These are phyloP conservation scores for Striga hermonthica DNA, from an alignment of 305 asterid species.

Conservation along the genomic window DNA sequence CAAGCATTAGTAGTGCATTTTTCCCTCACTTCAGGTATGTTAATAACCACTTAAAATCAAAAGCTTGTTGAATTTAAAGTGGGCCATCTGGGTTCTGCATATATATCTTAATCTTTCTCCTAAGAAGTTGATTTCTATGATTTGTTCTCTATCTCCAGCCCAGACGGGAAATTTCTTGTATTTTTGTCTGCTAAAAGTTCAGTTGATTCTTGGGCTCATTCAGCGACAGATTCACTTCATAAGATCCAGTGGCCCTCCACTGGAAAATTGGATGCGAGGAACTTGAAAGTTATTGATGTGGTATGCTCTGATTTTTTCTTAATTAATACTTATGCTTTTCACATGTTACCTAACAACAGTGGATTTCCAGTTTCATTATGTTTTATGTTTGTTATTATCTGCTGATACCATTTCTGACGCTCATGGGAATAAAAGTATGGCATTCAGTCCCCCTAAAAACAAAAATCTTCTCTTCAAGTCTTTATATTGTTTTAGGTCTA, in stretches of 20 bases:
- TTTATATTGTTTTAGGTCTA: no score
- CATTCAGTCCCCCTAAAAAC: no score
- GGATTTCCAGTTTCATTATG: no score
- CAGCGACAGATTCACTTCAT: conserved; percentile 82
- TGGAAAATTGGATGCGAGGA: conserved; percentile 42
- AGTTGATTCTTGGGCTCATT: conserved; percentile 94
- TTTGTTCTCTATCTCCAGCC: conserved; percentile 49
- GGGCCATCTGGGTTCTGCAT: neutral
- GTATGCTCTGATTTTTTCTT: conserved; percentile 38
- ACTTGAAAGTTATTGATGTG: conserved; percentile 59
- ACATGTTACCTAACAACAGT: neutral
- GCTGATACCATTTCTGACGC: no score
- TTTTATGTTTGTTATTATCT: no score
- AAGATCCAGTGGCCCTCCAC: conserved; percentile 73
- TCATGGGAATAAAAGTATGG: no score
- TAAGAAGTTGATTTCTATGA: neutral
- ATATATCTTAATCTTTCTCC: neutral
- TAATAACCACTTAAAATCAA: conserved; percentile 8
- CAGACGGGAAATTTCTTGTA: conserved; percentile 72
- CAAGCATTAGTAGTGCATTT: conserved; percentile 69
- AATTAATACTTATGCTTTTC: no score
- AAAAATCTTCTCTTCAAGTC: no score
- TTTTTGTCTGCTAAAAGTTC: conserved; percentile 75
- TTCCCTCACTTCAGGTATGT: conserved; percentile 82
- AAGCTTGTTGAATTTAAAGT: neutral